phyloP scores from a whole-genome alignment of 139 green algal genomes.

The Picochlorum sp. region DNA sequence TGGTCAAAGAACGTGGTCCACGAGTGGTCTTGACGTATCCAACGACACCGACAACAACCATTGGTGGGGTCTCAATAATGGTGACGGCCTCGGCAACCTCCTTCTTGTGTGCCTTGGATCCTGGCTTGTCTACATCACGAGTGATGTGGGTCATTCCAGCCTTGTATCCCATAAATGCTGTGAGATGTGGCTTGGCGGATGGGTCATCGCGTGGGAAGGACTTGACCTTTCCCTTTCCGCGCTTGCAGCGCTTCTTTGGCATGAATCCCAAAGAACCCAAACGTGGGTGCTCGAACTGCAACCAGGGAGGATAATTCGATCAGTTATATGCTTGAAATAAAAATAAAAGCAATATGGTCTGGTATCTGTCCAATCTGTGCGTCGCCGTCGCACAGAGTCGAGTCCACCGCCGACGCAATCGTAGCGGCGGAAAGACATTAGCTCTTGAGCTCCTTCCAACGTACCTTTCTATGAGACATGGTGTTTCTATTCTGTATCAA shows the following conservation, averaged over 20 bases:
- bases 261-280: conserved; percentile 95
- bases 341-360: too few species aligned
- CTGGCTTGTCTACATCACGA: conserved; percentile 97
- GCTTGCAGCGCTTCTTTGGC: conserved; percentile 96
- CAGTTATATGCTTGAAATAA: background rate
- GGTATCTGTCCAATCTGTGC: too few species aligned
- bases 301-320: background rate
- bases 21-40: conserved; percentile 93
- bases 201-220: conserved; percentile 89
- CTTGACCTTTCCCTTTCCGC: conserved; percentile 88
- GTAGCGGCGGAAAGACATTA: background rate
- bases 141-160: conserved; percentile 97
- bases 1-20: conserved; percentile 85
- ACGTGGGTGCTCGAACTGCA: conserved; percentile 61
- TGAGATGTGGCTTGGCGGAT: conserved; percentile 83
- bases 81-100: conserved; percentile 96
- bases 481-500: background rate
- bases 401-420: background rate
- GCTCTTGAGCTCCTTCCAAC: background rate
- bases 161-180: conserved; percentile 93
- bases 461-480: conserved; percentile 36
- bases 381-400: background rate
- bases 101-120: conserved; percentile 99
- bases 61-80: conserved; percentile 92
- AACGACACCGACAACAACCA: conserved; percentile 96